phyloP scores from a whole-genome alignment of 1,284 basidiomycete genomes.

The Cystobasidium slooffiae region DNA sequence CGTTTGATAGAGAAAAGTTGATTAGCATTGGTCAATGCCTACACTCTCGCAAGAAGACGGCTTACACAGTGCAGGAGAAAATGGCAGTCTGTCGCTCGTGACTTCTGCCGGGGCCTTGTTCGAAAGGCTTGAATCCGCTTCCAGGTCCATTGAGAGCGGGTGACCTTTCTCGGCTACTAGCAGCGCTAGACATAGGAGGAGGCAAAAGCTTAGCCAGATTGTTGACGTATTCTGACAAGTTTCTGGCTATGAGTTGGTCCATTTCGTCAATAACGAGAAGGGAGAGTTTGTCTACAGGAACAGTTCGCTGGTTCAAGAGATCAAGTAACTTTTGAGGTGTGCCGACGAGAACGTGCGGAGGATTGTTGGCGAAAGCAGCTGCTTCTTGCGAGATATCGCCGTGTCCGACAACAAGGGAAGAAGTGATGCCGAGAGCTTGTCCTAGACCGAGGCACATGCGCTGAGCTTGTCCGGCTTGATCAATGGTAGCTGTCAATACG shows the following conservation, averaged over 20 bases:
- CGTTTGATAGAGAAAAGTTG: background rate
- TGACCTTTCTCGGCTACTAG: constrained; percentile 31
- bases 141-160: constrained; percentile 51
- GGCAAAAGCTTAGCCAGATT: constrained; percentile 89
- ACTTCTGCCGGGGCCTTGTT: constrained; percentile 48
- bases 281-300: constrained; percentile 79
- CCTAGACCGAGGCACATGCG: constrained; percentile 95
- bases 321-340: constrained; percentile 95
- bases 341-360: constrained; percentile 92
- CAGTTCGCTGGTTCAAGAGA: constrained; percentile 78
- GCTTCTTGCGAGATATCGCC: constrained; percentile 75
- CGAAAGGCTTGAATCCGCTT: constrained; percentile 45
- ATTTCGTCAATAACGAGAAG: constrained; percentile 96
- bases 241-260: constrained; percentile 94
- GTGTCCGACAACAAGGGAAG: constrained; percentile 79
- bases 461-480: constrained; percentile 97
- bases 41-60: constrained; percentile 53
- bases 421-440: constrained; percentile 83
- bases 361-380: constrained; percentile 81
- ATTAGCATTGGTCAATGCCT: constrained; percentile 59
- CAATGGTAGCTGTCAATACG: constrained; percentile 95
- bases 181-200: constrained; percentile 61
- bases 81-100: constrained; percentile 90
- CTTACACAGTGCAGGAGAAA: constrained; percentile 68
- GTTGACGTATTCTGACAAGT: constrained; percentile 92